Evolutionary conservation across 768 basidiomycete species (phyloP).

Genomic region (Agaricus sinodeliciosus): DNA sequence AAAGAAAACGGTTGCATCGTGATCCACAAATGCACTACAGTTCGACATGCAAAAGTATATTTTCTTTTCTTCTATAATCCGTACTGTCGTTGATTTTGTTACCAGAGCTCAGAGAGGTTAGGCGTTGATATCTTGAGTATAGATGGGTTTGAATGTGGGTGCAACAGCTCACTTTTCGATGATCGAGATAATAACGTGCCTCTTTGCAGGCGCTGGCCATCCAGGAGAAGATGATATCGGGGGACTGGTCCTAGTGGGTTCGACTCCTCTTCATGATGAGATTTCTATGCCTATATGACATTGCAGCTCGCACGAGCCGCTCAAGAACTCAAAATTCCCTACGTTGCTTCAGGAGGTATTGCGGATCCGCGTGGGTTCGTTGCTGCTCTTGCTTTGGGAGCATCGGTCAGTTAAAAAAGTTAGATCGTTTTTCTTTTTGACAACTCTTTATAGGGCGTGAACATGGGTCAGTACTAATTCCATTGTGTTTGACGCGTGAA

Average conservation of each 20-base stretch:
- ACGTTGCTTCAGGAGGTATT: slow-evolving; percentile 87
- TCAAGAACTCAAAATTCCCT: slow-evolving; percentile 77
- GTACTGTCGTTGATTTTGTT: neutral
- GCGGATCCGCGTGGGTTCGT: slow-evolving; percentile 83
- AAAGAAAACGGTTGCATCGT: slow-evolving; percentile 75
- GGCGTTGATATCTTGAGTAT: slow-evolving; percentile 88
- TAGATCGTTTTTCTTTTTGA: slow-evolving; percentile 4
- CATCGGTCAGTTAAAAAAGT: slow-evolving; percentile 44
- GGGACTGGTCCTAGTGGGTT: slow-evolving; percentile 70
- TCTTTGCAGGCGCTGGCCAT: slow-evolving; percentile 72
- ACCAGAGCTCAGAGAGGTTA: slow-evolving; percentile 52
- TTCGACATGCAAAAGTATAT: slow-evolving; percentile 75
- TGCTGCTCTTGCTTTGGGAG: slow-evolving; percentile 76
- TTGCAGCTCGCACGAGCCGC: slow-evolving; percentile 78
- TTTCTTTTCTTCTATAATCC: neutral
- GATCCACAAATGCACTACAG: slow-evolving; percentile 87
- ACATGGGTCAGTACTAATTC: slow-evolving; percentile 53
- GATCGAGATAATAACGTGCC: slow-evolving; percentile 6
- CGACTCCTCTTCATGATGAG: neutral
- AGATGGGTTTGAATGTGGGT: slow-evolving; percentile 84
- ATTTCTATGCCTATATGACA: neutral
- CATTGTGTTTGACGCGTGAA: neutral
- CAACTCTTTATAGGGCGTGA: slow-evolving; percentile 54
- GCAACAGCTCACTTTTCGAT: neutral
- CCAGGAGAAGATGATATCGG: slow-evolving; percentile 94